phyloP scores from a whole-genome alignment of 495 filamentous ascomycete genomes.

The Penicillium pancosmium region DNA sequence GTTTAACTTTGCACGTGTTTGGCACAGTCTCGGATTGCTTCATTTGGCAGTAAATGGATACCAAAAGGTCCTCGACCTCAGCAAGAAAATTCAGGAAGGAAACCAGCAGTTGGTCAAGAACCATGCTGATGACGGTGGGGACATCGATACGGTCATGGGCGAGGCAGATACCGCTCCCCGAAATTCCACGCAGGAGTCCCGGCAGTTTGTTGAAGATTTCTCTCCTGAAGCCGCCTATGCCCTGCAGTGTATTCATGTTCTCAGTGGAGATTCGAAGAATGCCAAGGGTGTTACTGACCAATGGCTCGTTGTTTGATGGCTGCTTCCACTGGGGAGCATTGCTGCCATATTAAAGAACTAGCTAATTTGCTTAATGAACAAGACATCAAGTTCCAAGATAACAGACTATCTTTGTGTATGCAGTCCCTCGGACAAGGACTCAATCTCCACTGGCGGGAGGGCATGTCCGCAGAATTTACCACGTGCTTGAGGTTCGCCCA shows the following conservation, averaged over 20 bases:
- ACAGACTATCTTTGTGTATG: no score
- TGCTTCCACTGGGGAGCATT: not conserved
- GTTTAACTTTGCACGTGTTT: slow-evolving; percentile 83
- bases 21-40: slow-evolving; percentile 76
- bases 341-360: not conserved
- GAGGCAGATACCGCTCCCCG: slow-evolving; percentile 18
- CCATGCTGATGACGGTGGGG: slow-evolving; percentile 13
- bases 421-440: not conserved
- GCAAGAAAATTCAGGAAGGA: slow-evolving; percentile 41
- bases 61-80: slow-evolving; percentile 54
- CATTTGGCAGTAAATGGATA: slow-evolving; percentile 82
- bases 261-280: slow-evolving; percentile 58
- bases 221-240: slow-evolving; percentile 76
- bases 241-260: slow-evolving; percentile 67
- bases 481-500: no score
- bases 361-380: not conserved
- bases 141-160: slow-evolving; percentile 31
- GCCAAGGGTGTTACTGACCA: slow-evolving; percentile 61
- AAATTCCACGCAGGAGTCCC: slow-evolving; percentile 11
- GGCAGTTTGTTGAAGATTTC: slow-evolving; percentile 60
- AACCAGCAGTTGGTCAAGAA: slow-evolving; percentile 19
- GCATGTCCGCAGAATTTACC: not conserved
- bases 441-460: not conserved
- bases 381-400: not conserved
- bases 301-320: slow-evolving; percentile 56